phyloP scores from a whole-genome alignment of 2,329 filamentous ascomycete genomes.

The Aspergillus costaricaensis region DNA sequence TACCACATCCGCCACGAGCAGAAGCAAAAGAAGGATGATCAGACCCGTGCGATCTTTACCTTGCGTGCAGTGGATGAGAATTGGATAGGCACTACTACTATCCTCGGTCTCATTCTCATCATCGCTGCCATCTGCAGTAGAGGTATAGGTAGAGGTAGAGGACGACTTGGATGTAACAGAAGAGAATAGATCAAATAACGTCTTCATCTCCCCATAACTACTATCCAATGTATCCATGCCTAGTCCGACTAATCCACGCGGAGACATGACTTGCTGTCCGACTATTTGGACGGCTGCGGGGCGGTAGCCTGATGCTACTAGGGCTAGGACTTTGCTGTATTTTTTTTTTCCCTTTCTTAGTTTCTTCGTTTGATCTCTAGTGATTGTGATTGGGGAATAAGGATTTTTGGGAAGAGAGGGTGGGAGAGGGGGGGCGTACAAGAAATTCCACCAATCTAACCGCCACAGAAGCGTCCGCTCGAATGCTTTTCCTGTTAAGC shows the following conservation, averaged over 20 bases:
- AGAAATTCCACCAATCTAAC: slow-evolving; percentile 66
- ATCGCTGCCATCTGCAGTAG: too few species aligned
- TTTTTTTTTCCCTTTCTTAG: background rate
- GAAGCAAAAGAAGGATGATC: slow-evolving; percentile 61
- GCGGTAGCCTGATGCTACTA: slow-evolving; percentile 68
- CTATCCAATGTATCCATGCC: slow-evolving; percentile 69
- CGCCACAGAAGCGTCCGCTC: slow-evolving; percentile 68
- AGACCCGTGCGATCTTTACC: slow-evolving; percentile 85
- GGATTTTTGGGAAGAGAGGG: background rate
- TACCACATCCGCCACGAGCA: slow-evolving; percentile 62
- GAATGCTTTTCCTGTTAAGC: slow-evolving; percentile 72
- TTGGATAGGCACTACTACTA: slow-evolving; percentile 53
- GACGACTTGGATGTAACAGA: too few species aligned
- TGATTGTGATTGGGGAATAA: slow-evolving; percentile 2
- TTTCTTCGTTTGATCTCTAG: background rate
- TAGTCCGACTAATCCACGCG: slow-evolving; percentile 70
- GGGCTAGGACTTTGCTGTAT: slow-evolving; percentile 60
- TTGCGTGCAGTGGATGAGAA: slow-evolving; percentile 81
- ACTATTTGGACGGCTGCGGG: slow-evolving; percentile 70
- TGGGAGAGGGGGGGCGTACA: slow-evolving; percentile 47
- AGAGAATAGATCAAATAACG: slow-evolving; percentile 67
- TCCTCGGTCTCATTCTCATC: too few species aligned
- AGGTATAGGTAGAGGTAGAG: too few species aligned
- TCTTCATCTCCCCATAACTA: slow-evolving; percentile 64
- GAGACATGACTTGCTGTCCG: slow-evolving; percentile 68